These are phyloP conservation scores for Argentina anserina DNA, from an alignment of 306 rosid genomes.

Conservation along the genomic window DNA sequence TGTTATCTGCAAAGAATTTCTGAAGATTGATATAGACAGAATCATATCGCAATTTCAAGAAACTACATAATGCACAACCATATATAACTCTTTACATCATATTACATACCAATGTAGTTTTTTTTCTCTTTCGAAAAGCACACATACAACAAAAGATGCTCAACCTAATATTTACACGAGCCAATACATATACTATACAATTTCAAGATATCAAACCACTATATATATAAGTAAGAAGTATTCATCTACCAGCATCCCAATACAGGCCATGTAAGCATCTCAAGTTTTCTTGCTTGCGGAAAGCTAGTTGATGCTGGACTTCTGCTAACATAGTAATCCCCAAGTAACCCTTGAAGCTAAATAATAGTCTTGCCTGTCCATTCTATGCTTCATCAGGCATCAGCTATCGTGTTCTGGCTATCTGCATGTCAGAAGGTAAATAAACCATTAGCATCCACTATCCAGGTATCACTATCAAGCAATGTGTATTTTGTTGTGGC, in stretches of 20 bases:
- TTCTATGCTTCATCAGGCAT: conserved; percentile 10
- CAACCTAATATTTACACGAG: background rate
- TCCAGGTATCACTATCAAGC: background rate
- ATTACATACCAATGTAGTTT: background rate
- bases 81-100: background rate
- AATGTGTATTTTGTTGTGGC: background rate
- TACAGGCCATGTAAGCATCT: background rate
- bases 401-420: conserved; percentile 16
- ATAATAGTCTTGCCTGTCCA: background rate
- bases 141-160: background rate
- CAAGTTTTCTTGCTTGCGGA: background rate
- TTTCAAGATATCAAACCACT: background rate
- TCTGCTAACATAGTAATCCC: background rate
- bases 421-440: conserved; percentile 20
- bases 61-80: background rate
- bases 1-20: background rate
- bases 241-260: background rate
- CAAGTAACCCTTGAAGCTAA: background rate
- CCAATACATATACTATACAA: background rate
- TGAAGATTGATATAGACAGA: no score
- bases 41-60: background rate
- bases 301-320: background rate
- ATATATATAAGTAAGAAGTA: background rate
- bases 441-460: background rate
- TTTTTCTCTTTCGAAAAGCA: background rate